Conservation (phyloP, 768 basidiomycete genomes). For the Lactarius akahatsu region DNA sequence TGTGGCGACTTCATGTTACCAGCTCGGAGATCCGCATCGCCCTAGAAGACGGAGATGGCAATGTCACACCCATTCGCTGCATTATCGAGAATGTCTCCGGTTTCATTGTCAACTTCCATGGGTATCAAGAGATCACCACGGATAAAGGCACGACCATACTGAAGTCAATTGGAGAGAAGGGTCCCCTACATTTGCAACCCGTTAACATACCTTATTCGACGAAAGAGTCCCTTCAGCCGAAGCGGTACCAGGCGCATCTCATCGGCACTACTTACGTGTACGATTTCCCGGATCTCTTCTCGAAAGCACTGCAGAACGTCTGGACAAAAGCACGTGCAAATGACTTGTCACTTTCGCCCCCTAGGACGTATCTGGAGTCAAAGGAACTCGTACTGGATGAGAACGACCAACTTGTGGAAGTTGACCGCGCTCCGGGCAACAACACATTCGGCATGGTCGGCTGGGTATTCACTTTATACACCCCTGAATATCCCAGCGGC, state of each 20-base stretch:
- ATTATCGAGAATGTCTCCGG: conserved; percentile 99
- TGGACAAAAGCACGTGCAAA: conserved; percentile 73
- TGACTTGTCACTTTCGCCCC: conserved; percentile 66
- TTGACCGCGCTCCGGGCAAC: conserved; percentile 89
- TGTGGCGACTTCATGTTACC: conserved; percentile 98
- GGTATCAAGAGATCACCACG: conserved; percentile 96
- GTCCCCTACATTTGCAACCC: conserved; percentile 92
- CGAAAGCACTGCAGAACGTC: conserved; percentile 91
- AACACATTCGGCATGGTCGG: conserved; percentile 98
- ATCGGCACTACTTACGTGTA: conserved; percentile 99
- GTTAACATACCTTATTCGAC: conserved; percentile 93
- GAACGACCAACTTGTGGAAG: conserved; percentile 84
- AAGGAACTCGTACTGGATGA: conserved; percentile 94
- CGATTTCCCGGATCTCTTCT: conserved; percentile 99
- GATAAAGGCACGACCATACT: conserved; percentile 94
- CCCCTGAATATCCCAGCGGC: conserved; percentile 89
- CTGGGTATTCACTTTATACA: conserved; percentile 91
- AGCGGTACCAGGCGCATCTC: conserved; percentile 97
- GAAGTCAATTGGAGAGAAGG: conserved; percentile 98
- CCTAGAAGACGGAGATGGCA: conserved; percentile 93
- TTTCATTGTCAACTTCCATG: conserved; percentile 97
- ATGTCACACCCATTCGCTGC: conserved; percentile 93
- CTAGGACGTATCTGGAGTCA: conserved; percentile 77
- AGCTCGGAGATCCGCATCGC: conserved; percentile 96
- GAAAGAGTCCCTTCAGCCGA: conserved; percentile 97